Evolutionary conservation across 2,329 filamentous ascomycete species (phyloP).

Genomic region (Colletotrichum zoysiae): DNA sequence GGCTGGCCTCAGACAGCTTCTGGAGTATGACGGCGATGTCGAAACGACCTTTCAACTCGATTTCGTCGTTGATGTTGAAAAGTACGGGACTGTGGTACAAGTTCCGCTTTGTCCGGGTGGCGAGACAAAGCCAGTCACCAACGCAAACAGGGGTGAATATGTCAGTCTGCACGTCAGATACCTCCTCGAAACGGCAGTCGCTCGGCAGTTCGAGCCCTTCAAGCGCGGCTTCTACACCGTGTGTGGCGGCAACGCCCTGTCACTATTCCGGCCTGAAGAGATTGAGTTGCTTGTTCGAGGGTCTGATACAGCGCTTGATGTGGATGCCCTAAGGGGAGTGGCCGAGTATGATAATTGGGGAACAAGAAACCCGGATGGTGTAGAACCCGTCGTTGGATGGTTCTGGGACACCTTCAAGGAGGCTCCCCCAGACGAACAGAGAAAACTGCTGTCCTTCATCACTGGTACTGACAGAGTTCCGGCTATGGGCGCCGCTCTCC

Average conservation of each 20-base stretch:
- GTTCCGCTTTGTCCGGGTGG: conserved; percentile 82
- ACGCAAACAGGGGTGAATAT: conserved; percentile 84
- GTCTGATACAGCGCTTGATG: conserved; percentile 85
- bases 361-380: conserved; percentile 64
- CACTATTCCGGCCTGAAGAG: conserved; percentile 89
- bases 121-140: conserved; percentile 83
- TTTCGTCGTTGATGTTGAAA: conserved; percentile 82
- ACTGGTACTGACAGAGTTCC: conserved; percentile 93
- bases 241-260: conserved; percentile 88
- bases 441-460: conserved; percentile 85
- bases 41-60: conserved; percentile 83
- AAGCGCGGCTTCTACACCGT: conserved; percentile 94
- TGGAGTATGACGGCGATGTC: conserved; percentile 88
- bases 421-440: conserved; percentile 75
- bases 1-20: conserved; percentile 77
- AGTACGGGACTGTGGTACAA: conserved; percentile 76
- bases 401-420: conserved; percentile 87
- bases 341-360: conserved; percentile 88
- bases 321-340: conserved; percentile 79
- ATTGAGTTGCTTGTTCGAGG: conserved; percentile 90
- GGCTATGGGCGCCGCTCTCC: conserved; percentile 84
- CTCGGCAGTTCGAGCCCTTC: conserved; percentile 91
- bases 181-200: conserved; percentile 81
- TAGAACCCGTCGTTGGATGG: conserved; percentile 80
- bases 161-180: conserved; percentile 87